These are phyloP conservation scores for Gremmenia infestans DNA, from an alignment of 2,329 filamentous ascomycete species.

Conservation along the genomic window DNA sequence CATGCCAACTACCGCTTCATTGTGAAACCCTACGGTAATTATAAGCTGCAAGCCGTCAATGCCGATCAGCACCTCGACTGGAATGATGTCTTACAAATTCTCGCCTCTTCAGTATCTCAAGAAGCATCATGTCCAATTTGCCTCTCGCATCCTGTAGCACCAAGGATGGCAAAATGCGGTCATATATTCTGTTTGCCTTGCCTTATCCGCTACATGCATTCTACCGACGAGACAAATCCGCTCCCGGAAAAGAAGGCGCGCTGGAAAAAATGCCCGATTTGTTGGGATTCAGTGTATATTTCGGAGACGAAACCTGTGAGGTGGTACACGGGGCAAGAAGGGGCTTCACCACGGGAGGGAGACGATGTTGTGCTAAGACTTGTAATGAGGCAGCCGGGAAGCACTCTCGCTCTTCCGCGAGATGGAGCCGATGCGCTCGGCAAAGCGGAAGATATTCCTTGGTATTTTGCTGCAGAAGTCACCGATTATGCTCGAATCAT, in stretches of 20 bases:
- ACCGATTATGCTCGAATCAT: constrained; percentile 93
- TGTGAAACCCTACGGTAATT: constrained; percentile 76
- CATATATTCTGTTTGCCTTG: constrained; percentile 96
- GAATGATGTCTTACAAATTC: constrained; percentile 83
- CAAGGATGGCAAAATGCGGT: constrained; percentile 93
- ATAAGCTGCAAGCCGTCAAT: constrained; percentile 74
- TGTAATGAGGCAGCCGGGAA: constrained; percentile 73
- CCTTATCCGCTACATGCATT: constrained; percentile 92
- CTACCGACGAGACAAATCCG: constrained; percentile 60
- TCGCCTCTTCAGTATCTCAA: constrained; percentile 87
- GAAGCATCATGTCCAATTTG: constrained; percentile 89
- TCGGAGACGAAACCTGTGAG: constrained; percentile 83
- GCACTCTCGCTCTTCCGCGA: constrained; percentile 80
- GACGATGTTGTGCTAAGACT: constrained; percentile 86
- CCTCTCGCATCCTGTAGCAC: constrained; percentile 84
- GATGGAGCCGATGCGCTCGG: constrained; percentile 68
- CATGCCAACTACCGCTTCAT: constrained; percentile 98
- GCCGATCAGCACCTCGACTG: constrained; percentile 89
- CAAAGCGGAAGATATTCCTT: constrained; percentile 74
- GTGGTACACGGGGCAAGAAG: constrained; percentile 88
- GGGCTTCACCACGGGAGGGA: constrained; percentile 71
- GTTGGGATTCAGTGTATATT: constrained; percentile 89
- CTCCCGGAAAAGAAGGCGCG: constrained; percentile 62
- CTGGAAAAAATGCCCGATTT: constrained; percentile 96
- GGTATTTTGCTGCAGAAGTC: constrained; percentile 91